Evolutionary conservation across 768 basidiomycete species (phyloP).

Genomic region (Tulasnella sp.): DNA sequence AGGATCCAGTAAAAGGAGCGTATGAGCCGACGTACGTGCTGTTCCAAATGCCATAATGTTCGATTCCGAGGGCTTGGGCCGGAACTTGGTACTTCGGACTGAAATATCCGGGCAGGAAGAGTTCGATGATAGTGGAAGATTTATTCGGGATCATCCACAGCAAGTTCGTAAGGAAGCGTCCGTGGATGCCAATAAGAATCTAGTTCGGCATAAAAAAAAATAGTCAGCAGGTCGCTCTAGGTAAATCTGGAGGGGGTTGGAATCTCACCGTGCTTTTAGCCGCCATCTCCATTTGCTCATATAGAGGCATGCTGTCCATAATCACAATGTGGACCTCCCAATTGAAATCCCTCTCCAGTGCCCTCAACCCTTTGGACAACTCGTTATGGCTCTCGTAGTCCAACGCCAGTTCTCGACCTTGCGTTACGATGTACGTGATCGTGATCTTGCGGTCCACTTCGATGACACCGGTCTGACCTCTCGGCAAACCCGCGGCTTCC

Average conservation of each 20-base stretch:
- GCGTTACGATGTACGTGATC: constrained; percentile 41
- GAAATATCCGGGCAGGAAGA: constrained; percentile 40
- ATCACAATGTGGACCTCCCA: constrained; percentile 41
- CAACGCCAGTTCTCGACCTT: constrained; percentile 35
- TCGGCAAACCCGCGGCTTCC: not conserved
- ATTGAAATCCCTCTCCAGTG: constrained; percentile 37
- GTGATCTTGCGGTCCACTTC: constrained; percentile 35
- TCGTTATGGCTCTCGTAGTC: constrained; percentile 35
- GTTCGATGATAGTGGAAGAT: constrained; percentile 40
- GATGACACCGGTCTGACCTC: not conserved
- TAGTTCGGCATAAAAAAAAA: constrained; percentile 27
- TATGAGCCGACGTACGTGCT: constrained; percentile 4
- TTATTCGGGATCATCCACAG: constrained; percentile 42
- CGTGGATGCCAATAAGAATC: constrained; percentile 41
- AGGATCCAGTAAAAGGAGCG: too few species aligned
- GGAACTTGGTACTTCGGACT: constrained; percentile 37
- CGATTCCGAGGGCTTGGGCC: constrained; percentile 37
- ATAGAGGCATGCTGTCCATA: constrained; percentile 39
- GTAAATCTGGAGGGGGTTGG: not conserved
- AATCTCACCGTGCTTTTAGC: constrained; percentile 37
- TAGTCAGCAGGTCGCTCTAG: not conserved
- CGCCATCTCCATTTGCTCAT: constrained; percentile 39
- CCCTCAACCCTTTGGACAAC: constrained; percentile 36
- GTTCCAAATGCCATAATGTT: constrained; percentile 26
- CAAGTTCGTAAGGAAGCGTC: constrained; percentile 40